Evolutionary conservation across 129 eudicot species (phyloP), one percentile per base, ranked within the genome.

Genomic region (Calendula officinalis): DNA sequence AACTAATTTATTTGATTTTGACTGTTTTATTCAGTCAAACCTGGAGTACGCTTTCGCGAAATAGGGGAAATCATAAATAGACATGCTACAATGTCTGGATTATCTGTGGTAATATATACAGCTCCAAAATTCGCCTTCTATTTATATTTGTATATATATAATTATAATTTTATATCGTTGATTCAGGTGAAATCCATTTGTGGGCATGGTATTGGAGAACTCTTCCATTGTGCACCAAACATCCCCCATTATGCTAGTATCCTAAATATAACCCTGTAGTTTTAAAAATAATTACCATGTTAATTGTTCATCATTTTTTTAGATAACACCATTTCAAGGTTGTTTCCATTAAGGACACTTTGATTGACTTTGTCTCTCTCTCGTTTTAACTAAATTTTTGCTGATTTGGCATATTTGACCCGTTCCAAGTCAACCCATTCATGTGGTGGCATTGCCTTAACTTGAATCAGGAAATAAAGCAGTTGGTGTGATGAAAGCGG

Each of bases 181-280:
- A 39, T 30, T 64, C 69, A 92, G 98, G 96, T 85, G 75, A 92
- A 75, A 77, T 83, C 98, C 50, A 30, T 41, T 59, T 81, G 89
- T 60, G 97, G 97, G 49, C 97, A 90, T 84, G 97, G 97, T 46
- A 86, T 90, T 38, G 97, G 97, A 64, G 95, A 86, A 65, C 97
- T 86, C 71, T 90, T 90, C 84, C 97, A 90, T 36, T 86, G 95
- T 80, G 95, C 97, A 61, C 97, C 97, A 66, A 90, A 86, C 67
- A 86, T 90, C 44, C 97, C 97, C 48, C 97, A 86, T 73, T 90
- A 86, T 80, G 81, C 89, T 34, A 83, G 97, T 90, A 90, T 86
- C 95, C 97, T 84, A 60, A 15, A 66, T 44, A 27, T 56, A 72
- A 48, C 49, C 5, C 45, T 54, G 9, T 13, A 43, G 30, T 22